Evolutionary conservation across 1,284 basidiomycete genomes (phyloP), one percentile per base, ranked within the genome.

Genomic region (Neotropicomus parvogracilis): DNA sequence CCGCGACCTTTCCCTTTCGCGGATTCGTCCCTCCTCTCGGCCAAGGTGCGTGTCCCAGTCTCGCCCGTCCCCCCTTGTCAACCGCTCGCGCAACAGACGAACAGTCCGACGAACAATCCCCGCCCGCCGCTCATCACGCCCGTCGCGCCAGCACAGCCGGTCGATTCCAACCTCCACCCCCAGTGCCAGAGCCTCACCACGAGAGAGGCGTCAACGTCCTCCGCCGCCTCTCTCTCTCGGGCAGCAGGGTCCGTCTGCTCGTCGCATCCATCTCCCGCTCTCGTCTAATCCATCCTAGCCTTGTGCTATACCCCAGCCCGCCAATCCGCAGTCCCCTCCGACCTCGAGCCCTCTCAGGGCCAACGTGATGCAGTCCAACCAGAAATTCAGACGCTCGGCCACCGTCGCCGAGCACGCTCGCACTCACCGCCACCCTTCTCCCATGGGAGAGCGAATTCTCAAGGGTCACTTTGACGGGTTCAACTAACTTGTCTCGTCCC

Each of bases 401-500:
- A 86, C 84, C 1, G 57, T 86, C 46, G 72, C 70, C 35, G 75
- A 75, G 6, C 62, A 68, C 16, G 41, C 62, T 3, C 55, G 75
- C 44, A 77, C 75, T 13, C 82, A 77, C 41, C 72, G 86, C 48
- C 85, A 83, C 4, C 86, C 86, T n/a, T 87, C 85, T 29, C 86
- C 87, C 3, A 89, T 89, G 87, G 87, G 86, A 54, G 86, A 89
- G 68, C 75, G 86, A 49, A 89, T 89, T 50, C 75, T 89, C 53
- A 89, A 85, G 70, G 86, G 86, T 10, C 87, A 89, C 57, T 89
- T 89, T 56, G 86, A 89, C 60, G 83, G 87, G 34, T 89, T 89
- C 72, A 85, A 85, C 65, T 84, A 59, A 62, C 38, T 48, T 43
- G 45, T 40, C 29, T 17, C 38, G 33, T 53, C 17, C 19, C 27